A percentile compares a stretch with the other conserved stretches of the same genome.
Evolutionary conservation across 495 filamentous ascomycete genomes (phyloP).

Genomic region (Daldinia grandis): DNA sequence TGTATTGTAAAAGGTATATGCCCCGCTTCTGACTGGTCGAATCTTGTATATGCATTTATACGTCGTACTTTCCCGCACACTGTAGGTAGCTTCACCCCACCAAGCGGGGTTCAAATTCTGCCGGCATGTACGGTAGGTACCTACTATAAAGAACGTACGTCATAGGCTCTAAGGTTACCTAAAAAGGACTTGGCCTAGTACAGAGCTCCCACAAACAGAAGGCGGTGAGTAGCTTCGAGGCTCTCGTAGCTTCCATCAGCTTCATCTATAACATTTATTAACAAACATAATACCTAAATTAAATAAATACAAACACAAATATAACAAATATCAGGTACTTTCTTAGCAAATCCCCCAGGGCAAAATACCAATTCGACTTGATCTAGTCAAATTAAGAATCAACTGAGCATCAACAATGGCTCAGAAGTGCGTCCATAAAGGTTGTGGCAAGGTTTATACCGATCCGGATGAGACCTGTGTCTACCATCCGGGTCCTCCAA

Average conservation of each 20-base stretch:
- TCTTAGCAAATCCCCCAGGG: slow-evolving; percentile 4
- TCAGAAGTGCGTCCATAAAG: slow-evolving; percentile 94
- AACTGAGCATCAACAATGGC: slow-evolving; percentile 64
- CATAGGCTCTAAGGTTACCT: slow-evolving; percentile 19
- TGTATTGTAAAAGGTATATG: too few species aligned
- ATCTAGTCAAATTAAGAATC: neutral
- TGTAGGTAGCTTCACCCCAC: slow-evolving; percentile 2
- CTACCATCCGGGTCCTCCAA: slow-evolving; percentile 92
- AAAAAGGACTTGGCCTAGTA: slow-evolving; percentile 8
- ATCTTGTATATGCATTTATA: too few species aligned
- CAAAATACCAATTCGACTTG: neutral
- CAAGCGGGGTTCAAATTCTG: slow-evolving; percentile 25
- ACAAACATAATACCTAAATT: neutral
- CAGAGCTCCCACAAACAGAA: slow-evolving; percentile 31
- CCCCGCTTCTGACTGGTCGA: too few species aligned
- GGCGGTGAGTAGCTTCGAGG: slow-evolving; percentile 37
- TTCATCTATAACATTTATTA: slow-evolving; percentile 15
- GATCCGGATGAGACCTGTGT: slow-evolving; percentile 85
- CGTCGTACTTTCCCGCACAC: too few species aligned
- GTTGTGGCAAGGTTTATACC: slow-evolving; percentile 88
- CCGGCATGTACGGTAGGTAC: neutral
- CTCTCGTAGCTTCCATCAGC: slow-evolving; percentile 40
- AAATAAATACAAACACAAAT: neutral
- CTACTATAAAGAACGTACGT: slow-evolving; percentile 21
- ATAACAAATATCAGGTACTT: neutral